These are phyloP conservation scores for Hypomontagnella submonticulosa DNA, from an alignment of 495 filamentous ascomycete genomes.

Conservation along the genomic window DNA sequence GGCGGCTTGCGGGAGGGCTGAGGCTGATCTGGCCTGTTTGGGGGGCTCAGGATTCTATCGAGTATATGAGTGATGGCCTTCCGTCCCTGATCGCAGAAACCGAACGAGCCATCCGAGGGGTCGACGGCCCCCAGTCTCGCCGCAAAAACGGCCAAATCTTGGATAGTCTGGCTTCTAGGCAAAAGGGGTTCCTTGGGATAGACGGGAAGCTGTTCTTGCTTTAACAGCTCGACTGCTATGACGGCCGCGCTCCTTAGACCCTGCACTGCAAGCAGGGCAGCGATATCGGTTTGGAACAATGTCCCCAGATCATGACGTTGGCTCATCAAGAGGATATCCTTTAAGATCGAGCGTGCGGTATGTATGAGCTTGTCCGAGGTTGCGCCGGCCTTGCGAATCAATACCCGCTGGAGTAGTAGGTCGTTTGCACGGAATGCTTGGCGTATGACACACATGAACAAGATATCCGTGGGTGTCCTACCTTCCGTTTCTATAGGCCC, in stretches of 20 bases:
- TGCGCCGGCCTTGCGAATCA: slow-evolving; percentile 54
- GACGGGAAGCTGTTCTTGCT: slow-evolving; percentile 56
- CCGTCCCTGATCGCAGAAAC: slow-evolving; percentile 47
- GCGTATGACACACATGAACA: slow-evolving; percentile 48
- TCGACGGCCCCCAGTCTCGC: slow-evolving; percentile 44
- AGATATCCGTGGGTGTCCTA: slow-evolving; percentile 47
- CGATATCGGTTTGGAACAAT: slow-evolving; percentile 44
- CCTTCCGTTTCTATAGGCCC: slow-evolving; percentile 42
- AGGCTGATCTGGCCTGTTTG: slow-evolving; percentile 12
- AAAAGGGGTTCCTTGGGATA: slow-evolving; percentile 53
- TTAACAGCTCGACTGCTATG: slow-evolving; percentile 56
- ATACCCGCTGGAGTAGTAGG: slow-evolving; percentile 58
- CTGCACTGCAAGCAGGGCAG: slow-evolving; percentile 53
- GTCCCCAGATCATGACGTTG: slow-evolving; percentile 56
- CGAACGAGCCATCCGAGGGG: slow-evolving; percentile 44
- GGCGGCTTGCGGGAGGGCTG: slow-evolving; percentile 13
- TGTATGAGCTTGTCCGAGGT: slow-evolving; percentile 52
- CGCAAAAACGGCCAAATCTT: slow-evolving; percentile 49
- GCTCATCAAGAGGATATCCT: slow-evolving; percentile 52
- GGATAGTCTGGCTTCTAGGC: slow-evolving; percentile 49
- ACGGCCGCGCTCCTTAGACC: slow-evolving; percentile 59
- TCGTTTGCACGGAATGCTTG: slow-evolving; percentile 58
- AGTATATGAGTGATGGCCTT: slow-evolving; percentile 49
- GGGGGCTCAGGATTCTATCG: slow-evolving; percentile 50
- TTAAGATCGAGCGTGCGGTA: slow-evolving; percentile 52